Percentiles rank a stretch among this genome's conserved stretches.
These are phyloP conservation scores for Macadamia tetraphylla DNA, from an alignment of 164 flowering plant genomes.

Conservation along the genomic window DNA sequence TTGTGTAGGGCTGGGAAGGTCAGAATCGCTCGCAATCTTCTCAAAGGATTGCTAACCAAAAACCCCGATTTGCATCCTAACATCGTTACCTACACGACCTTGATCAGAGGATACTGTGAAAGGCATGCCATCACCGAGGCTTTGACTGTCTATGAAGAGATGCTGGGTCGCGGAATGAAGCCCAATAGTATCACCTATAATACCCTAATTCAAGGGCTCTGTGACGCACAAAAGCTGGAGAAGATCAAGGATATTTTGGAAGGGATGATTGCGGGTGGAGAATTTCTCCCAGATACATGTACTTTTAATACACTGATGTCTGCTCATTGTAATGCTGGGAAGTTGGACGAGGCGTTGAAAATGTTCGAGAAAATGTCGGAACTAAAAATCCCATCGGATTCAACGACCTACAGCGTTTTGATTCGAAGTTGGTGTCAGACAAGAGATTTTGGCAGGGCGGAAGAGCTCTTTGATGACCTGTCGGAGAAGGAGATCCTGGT, in stretches of 20 bases:
- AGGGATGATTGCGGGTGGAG: constrained; percentile 26
- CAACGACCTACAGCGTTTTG: constrained; percentile 68
- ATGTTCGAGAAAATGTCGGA: constrained; percentile 49
- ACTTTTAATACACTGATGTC: constrained; percentile 70
- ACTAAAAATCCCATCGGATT: constrained; percentile 48
- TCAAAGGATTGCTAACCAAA: constrained; percentile 61
- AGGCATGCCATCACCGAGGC: constrained; percentile 49
- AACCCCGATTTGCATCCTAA: constrained; percentile 47
- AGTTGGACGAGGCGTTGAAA: constrained; percentile 48
- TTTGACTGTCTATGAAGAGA: constrained; percentile 51
- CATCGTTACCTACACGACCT: constrained; percentile 73
- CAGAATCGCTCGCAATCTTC: constrained; percentile 49
- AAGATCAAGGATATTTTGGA: constrained; percentile 61
- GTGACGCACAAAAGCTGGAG: constrained; percentile 50
- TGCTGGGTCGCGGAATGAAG: constrained; percentile 40
- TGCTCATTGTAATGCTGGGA: constrained; percentile 54
- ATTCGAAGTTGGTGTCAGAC: constrained; percentile 49
- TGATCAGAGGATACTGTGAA: constrained; percentile 77
- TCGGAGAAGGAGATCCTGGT: constrained; percentile 43
- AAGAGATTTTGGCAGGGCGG: constrained; percentile 50
- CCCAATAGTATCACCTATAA: constrained; percentile 52
- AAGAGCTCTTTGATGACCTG: constrained; percentile 56
- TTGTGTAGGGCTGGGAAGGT: constrained; percentile 68
- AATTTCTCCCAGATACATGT: constrained; percentile 70
- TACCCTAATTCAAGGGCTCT: constrained; percentile 73